Conservation (phyloP, 225 moss, liverwort and hornwort species). For the Pseudisothecium myosuroides region DNA sequence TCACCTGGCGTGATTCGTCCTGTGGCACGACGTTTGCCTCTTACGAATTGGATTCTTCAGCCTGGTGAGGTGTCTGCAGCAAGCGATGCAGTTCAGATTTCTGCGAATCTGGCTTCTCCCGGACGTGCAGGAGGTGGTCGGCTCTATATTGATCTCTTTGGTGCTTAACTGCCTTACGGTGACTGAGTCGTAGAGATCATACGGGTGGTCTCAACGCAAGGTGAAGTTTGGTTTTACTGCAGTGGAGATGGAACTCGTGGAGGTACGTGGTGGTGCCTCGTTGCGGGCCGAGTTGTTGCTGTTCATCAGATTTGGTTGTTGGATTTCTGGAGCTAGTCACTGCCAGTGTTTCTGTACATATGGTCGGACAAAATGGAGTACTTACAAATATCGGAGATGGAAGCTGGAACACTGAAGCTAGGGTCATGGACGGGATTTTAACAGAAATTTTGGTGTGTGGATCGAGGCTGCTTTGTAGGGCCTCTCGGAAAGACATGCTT, state of each 20-base stretch:
- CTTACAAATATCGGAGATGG: not conserved
- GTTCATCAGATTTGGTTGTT: not conserved
- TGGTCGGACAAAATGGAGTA: too few species aligned
- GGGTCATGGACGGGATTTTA: not conserved
- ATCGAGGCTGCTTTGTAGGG: not conserved
- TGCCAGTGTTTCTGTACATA: not conserved
- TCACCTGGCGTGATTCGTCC: not conserved
- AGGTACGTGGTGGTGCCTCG: not conserved
- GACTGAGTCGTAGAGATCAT: not conserved
- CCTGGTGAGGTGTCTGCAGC: not conserved
- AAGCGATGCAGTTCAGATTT: not conserved
- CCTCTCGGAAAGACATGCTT: not conserved
- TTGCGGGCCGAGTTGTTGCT: not conserved
- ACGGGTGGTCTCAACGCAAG: not conserved
- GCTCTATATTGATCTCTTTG: not conserved
- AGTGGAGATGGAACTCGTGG: not conserved
- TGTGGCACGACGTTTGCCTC: not conserved
- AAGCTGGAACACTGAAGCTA: not conserved
- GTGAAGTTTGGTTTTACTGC: not conserved
- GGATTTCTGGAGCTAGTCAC: not conserved
- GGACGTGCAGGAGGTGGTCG: not conserved
- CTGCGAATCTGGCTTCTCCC: not conserved
- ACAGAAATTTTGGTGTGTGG: not conserved
- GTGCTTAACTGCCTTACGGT: too few species aligned
- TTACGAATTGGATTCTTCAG: not conserved